Conservation (phyloP, 192 early-diverging fungal genomes). For the Coemansia sp. region DNA sequence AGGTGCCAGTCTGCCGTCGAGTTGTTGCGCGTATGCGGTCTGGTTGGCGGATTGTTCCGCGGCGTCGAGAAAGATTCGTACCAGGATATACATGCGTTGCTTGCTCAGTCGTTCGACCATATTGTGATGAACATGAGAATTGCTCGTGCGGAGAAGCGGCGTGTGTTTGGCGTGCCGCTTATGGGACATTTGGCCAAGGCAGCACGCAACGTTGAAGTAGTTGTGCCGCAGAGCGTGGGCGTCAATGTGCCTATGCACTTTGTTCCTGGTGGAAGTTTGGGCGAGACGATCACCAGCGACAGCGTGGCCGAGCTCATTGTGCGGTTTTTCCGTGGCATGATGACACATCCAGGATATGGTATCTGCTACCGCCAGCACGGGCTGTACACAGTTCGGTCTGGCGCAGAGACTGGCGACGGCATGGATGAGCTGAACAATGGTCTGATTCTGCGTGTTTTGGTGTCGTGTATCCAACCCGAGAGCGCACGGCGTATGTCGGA, state of each 20-base stretch:
- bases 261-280: conserved; percentile 1
- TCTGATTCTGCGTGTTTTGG: conserved; percentile 46
- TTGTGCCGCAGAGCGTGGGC: conserved; percentile 20
- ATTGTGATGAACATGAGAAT: conserved; percentile 34
- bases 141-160: conserved; percentile 24
- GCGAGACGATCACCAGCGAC: conserved; percentile 14
- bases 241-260: conserved; percentile 16
- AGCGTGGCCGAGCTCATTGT: conserved; percentile 32
- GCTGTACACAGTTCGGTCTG: conserved; percentile 39
- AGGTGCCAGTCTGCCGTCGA: conserved; percentile 24
- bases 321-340: conserved; percentile 47
- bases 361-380: conserved; percentile 52
- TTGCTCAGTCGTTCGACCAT: conserved; percentile 19
- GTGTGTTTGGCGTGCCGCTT: conserved; percentile 29
- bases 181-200: conserved; percentile 35
- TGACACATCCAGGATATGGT: conserved; percentile 44
- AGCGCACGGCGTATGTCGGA: conserved; percentile 27
- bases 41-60: conserved; percentile 30
- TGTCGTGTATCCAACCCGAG: conserved; percentile 28
- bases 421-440: conserved; percentile 44
- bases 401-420: conserved; percentile 6
- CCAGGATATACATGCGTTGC: conserved; percentile 31
- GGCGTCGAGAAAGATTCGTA: conserved; percentile 45
- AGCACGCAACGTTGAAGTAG: conserved; percentile 15
- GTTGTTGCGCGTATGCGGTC: conserved; percentile 23